Evolutionary conservation across 176 grass and related monocot species (phyloP), one percentile per base, ranked within the genome.

Genomic region (Aechmea fasciata): DNA sequence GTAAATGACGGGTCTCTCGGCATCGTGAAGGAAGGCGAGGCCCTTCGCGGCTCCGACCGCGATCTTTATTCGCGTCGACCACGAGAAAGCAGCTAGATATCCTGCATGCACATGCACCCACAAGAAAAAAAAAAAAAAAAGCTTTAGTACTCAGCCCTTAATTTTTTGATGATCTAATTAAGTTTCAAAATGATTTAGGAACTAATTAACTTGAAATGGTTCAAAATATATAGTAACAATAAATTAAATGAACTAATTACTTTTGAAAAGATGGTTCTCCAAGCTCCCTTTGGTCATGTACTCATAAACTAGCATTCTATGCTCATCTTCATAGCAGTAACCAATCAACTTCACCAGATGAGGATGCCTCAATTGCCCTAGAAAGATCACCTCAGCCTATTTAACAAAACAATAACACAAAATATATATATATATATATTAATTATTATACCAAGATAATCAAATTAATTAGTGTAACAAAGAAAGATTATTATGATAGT

Each of bases 1-100:
- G 85, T 89, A 89, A 70, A 96, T 96, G 3, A 96, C 85, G 3
- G 92, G 92, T 28, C 80, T 88, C 71, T 87, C 79, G 1, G 92
- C 83, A 51, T 71, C 76, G 72, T 96, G 92, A 73, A 96, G 92
- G 67, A 96, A 96, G 2, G 88, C 78, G 51, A 96, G 85, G n/a
- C 92, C 92, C 81, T 68, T 96, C 13, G 92, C 92, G 0, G 92
- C 88, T 50, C 70, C 85, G 22, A 91, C 75, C 10, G 92, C 88
- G 15, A 89, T 87, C 76, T 89, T 80, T 13, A 96, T 84, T 75
- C 92, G 77, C 63, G 54, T 89, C 66, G 73, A 76, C 92, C 92
- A 96, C 9, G 92, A 83, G 67, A 96, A 69, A 11, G 85, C 1
- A 11, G 68, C 85, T 11, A 82, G 28, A 57, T 79, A 50, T 17